phyloP scores from a whole-genome alignment of 148 eudicot species.

The Mesembryanthemum crystallinum region DNA sequence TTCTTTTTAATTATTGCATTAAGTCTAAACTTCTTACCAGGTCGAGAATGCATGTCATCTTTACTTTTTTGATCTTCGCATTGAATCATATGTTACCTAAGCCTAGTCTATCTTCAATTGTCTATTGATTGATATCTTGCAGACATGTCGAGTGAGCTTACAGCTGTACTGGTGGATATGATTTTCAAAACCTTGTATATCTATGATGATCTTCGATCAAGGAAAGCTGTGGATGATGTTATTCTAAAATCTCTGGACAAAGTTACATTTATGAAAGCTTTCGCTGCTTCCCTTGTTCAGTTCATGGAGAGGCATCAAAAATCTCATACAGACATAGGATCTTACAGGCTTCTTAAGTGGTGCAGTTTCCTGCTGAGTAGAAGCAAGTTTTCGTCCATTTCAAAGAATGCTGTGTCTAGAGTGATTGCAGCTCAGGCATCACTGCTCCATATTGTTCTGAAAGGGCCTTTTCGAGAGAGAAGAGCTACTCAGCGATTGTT shows the following conservation, averaged over 20 bases:
- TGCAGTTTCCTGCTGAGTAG: slow-evolving; percentile 62
- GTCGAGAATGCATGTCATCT: neutral
- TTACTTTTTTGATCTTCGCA: neutral
- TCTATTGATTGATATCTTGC: slow-evolving; percentile 28
- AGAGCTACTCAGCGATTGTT: slow-evolving; percentile 66
- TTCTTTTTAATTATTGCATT: neutral
- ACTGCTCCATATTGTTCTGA: slow-evolving; percentile 56
- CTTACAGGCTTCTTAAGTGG: slow-evolving; percentile 87
- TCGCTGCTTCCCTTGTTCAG: slow-evolving; percentile 89
- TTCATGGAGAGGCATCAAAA: slow-evolving; percentile 78
- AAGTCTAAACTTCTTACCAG: neutral
- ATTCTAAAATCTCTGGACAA: slow-evolving; percentile 56
- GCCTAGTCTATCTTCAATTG: neutral
- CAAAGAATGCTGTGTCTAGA: slow-evolving; percentile 78
- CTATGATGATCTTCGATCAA: slow-evolving; percentile 82
- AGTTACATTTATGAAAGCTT: slow-evolving; percentile 67
- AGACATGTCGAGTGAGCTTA: slow-evolving; percentile 72
- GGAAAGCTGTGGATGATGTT: slow-evolving; percentile 81
- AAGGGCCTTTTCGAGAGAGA: slow-evolving; percentile 65
- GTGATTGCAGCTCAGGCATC: slow-evolving; percentile 69
- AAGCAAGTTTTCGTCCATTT: slow-evolving; percentile 72
- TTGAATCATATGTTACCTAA: neutral
- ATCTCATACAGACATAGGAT: slow-evolving; percentile 63
- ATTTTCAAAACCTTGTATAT: slow-evolving; percentile 62
- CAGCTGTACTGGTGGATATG: slow-evolving; percentile 62